A percentile compares a stretch with the other conserved stretches of the same genome.
Evolutionary conservation across 2,329 filamentous ascomycete genomes (phyloP).

Genomic region (Alternaria arbusti): DNA sequence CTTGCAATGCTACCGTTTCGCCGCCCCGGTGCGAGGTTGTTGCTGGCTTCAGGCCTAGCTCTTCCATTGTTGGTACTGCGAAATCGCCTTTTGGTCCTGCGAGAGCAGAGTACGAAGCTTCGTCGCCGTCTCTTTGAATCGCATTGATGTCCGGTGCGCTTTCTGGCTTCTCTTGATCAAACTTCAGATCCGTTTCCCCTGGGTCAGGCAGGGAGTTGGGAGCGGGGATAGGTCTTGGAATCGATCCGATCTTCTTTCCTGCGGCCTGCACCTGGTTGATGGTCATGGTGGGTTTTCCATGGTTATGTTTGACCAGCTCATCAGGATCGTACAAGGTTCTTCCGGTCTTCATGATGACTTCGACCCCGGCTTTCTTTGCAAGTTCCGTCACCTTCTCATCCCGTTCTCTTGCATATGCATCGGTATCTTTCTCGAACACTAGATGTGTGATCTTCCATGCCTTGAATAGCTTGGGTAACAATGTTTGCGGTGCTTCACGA

Average conservation of each 20-base stretch:
- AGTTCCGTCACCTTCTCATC: slow-evolving; percentile 65
- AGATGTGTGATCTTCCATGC: slow-evolving; percentile 77
- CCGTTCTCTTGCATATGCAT: slow-evolving; percentile 71
- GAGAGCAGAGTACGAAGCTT: slow-evolving; percentile 65
- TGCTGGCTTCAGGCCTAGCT: slow-evolving; percentile 67
- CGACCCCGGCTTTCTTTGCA: slow-evolving; percentile 69
- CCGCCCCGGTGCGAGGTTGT: slow-evolving; percentile 73
- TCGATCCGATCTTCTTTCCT: slow-evolving; percentile 66
- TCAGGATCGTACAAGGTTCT: slow-evolving; percentile 78
- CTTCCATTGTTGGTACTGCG: slow-evolving; percentile 71
- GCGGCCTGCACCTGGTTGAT: slow-evolving; percentile 68
- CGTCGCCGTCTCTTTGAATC: slow-evolving; percentile 59
- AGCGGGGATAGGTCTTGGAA: slow-evolving; percentile 66
- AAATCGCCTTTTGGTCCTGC: slow-evolving; percentile 74
- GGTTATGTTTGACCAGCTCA: slow-evolving; percentile 68
- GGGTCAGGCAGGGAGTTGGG: slow-evolving; percentile 69
- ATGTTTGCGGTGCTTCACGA: slow-evolving; percentile 72
- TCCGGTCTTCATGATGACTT: slow-evolving; percentile 69
- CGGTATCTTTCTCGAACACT: slow-evolving; percentile 80
- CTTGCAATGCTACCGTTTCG: slow-evolving; percentile 68
- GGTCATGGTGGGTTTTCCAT: slow-evolving; percentile 76
- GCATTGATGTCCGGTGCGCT: slow-evolving; percentile 66
- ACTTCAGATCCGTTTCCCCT: slow-evolving; percentile 65
- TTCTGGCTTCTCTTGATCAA: slow-evolving; percentile 63
- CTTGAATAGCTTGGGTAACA: slow-evolving; percentile 75